Evolutionary conservation across 2,329 filamentous ascomycete species (phyloP).

Genomic region (Arthroderma sp.): DNA sequence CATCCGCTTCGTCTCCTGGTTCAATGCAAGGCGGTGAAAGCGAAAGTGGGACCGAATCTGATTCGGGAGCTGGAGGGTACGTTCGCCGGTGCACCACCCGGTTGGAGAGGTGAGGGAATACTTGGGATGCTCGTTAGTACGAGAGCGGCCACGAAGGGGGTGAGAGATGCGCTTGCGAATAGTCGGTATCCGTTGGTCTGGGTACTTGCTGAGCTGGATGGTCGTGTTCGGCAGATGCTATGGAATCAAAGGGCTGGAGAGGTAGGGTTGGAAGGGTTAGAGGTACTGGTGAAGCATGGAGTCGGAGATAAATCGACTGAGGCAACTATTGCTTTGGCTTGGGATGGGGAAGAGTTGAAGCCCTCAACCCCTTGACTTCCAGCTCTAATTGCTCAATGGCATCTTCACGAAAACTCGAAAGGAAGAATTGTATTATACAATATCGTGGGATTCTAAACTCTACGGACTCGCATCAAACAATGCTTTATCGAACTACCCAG

Average conservation of each 20-base stretch:
- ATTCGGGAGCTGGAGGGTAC: constrained; percentile 47
- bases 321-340: constrained; percentile 21
- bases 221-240: constrained; percentile 27
- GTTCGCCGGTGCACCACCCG: constrained; percentile 57
- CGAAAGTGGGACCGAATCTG: constrained; percentile 31
- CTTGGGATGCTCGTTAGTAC: constrained; percentile 60
- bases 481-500: too few relatives aligned
- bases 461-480: too few relatives aligned
- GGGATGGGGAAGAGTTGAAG: constrained; percentile 23
- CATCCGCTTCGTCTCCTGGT: constrained; percentile 29
- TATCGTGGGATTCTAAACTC: too few relatives aligned
- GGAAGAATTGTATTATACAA: too few relatives aligned
- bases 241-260: constrained; percentile 32
- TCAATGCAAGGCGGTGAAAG: constrained; percentile 34
- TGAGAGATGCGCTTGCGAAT: constrained; percentile 55
- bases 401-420: too few relatives aligned
- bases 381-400: too few relatives aligned
- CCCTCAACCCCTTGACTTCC: background rate
- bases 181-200: constrained; percentile 60
- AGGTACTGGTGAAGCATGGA: constrained; percentile 25
- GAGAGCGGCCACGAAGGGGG: constrained; percentile 60
- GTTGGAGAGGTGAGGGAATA: constrained; percentile 53
- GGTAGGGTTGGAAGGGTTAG: constrained; percentile 25
- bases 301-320: constrained; percentile 10
- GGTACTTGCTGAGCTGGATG: constrained; percentile 30